Evolutionary conservation across 2,329 filamentous ascomycete species (phyloP).

Genomic region (Periconia macrospinosa): DNA sequence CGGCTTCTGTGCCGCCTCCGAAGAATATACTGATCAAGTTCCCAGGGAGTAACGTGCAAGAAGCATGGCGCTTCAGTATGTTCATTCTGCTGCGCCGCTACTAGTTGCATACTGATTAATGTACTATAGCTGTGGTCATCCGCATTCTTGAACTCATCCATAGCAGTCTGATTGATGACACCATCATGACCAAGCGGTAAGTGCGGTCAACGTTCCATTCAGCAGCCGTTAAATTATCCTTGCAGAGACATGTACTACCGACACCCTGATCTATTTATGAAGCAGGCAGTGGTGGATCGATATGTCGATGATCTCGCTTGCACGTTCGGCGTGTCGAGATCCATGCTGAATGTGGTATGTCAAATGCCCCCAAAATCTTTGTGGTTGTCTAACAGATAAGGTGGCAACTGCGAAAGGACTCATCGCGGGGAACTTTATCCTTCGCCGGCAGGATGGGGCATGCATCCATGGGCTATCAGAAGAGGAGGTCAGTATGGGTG

Average conservation of each 20-base stretch:
- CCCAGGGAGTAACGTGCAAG: slow-evolving; percentile 57
- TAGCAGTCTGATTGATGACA: slow-evolving; percentile 51
- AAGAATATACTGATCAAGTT: slow-evolving; percentile 46
- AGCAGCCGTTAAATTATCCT: slow-evolving; percentile 9
- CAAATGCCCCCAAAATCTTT: slow-evolving; percentile 3
- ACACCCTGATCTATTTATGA: slow-evolving; percentile 70
- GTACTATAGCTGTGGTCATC: slow-evolving; percentile 53
- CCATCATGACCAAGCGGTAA: slow-evolving; percentile 60
- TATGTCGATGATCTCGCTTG: slow-evolving; percentile 75
- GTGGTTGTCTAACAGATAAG: slow-evolving; percentile 48
- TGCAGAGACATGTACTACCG: slow-evolving; percentile 78
- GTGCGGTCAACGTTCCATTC: not conserved
- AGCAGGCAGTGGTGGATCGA: slow-evolving; percentile 68
- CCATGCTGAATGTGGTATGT: slow-evolving; percentile 70
- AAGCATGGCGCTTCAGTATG: slow-evolving; percentile 62
- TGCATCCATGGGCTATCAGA: slow-evolving; percentile 45
- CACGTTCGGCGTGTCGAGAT: slow-evolving; percentile 66
- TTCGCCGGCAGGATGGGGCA: slow-evolving; percentile 52
- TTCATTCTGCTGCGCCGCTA: not conserved
- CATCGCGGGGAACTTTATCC: slow-evolving; percentile 60
- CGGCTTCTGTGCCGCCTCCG: slow-evolving; percentile 12
- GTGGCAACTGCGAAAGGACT: slow-evolving; percentile 75
- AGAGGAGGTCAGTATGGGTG: slow-evolving; percentile 36
- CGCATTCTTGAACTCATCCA: slow-evolving; percentile 60
- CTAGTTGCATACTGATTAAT: slow-evolving; percentile 8